Conservation (phyloP, 2,329 filamentous ascomycete genomes). For the Fonsecaea nubica region DNA sequence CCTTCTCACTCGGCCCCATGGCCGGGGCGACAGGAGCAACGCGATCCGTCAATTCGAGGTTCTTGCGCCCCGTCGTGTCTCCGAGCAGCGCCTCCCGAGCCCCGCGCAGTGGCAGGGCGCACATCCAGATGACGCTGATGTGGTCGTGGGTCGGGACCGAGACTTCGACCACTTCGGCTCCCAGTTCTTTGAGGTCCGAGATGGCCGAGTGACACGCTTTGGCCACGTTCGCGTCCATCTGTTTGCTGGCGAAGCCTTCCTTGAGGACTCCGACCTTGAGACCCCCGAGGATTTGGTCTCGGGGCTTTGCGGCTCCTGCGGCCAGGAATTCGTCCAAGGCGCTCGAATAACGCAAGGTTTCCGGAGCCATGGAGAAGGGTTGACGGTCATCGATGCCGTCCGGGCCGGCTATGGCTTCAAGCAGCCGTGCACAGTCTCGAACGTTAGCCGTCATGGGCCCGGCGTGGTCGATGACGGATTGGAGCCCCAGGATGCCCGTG, state of each 20-base stretch:
- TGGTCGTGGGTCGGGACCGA: constrained; percentile 37
- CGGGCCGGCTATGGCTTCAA: constrained; percentile 54
- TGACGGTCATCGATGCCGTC: constrained; percentile 55
- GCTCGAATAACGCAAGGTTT: constrained; percentile 28
- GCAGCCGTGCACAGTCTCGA: constrained; percentile 48
- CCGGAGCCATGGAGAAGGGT: constrained; percentile 32
- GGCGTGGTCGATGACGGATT: constrained; percentile 58
- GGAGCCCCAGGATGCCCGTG: constrained; percentile 54
- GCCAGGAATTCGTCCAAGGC: neutral
- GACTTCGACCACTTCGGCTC: constrained; percentile 52
- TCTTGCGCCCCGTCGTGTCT: constrained; percentile 20
- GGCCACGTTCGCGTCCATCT: constrained; percentile 51
- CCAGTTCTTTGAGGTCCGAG: constrained; percentile 52
- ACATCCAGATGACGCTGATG: constrained; percentile 2
- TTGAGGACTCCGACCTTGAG: constrained; percentile 53
- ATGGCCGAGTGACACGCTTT: constrained; percentile 53
- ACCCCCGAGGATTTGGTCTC: constrained; percentile 35
- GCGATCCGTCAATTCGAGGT: constrained; percentile 16
- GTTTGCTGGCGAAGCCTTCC: constrained; percentile 53
- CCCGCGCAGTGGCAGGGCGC: constrained; percentile 10
- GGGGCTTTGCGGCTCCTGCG: constrained; percentile 5
- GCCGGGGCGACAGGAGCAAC: neutral
- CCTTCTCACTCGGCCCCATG: neutral
- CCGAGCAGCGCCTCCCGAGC: constrained; percentile 10
- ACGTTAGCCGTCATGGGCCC: constrained; percentile 52